Evolutionary conservation across 305 asterid species (phyloP).

Genomic region (Fraxinus velutina): DNA sequence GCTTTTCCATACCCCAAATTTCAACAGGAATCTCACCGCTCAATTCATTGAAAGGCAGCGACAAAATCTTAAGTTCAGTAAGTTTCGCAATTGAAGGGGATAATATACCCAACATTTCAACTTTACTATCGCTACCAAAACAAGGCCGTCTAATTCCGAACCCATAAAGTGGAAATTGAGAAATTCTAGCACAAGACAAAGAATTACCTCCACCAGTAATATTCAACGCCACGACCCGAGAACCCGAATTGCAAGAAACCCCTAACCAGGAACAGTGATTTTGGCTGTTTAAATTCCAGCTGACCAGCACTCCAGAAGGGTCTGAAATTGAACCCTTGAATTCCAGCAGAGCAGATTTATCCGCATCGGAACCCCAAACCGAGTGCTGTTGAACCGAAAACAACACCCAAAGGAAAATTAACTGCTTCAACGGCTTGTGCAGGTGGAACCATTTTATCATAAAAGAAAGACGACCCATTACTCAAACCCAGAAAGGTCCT

Average conservation of each 20-base stretch:
- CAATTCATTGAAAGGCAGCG: conserved; percentile 70
- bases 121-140: conserved; percentile 28
- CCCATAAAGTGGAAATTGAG: conserved; percentile 71
- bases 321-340: conserved; percentile 61
- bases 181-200: conserved; percentile 56
- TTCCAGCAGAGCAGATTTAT: conserved; percentile 76
- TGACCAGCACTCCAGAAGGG: conserved; percentile 51
- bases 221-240: conserved; percentile 62
- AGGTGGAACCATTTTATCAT: conserved; percentile 52
- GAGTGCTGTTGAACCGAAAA: conserved; percentile 39
- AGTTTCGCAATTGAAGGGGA: conserved; percentile 52
- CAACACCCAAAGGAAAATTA: conserved; percentile 43
- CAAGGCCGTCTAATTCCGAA: conserved; percentile 67
- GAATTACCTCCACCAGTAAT: conserved; percentile 71
- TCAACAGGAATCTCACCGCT: conserved; percentile 59
- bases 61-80: conserved; percentile 55
- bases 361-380: conserved; percentile 49
- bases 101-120: conserved; percentile 50
- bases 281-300: conserved; percentile 47
- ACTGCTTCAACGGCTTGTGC: conserved; percentile 43
- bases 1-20: conserved; percentile 71
- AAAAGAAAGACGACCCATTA: conserved; percentile 61
- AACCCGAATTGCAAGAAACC: conserved; percentile 58
- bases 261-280: conserved; percentile 76
- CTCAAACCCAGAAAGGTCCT: conserved; percentile 47